A percentile compares a stretch with the other conserved stretches of the same genome.
phyloP scores from a whole-genome alignment of 768 basidiomycete genomes.

The Lentinula sp. region DNA sequence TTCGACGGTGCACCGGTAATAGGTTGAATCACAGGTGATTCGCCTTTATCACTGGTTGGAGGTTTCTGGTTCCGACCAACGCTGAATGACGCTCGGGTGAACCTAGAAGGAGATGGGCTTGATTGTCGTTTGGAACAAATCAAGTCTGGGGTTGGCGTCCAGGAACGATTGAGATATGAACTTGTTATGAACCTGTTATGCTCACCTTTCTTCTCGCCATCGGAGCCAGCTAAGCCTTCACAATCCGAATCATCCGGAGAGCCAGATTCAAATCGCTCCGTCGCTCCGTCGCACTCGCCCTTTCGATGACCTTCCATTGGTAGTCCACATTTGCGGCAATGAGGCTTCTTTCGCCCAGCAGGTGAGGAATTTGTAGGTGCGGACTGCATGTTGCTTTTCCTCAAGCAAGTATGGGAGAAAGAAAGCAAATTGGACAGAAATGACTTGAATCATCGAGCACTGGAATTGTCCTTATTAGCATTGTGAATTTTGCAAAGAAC shows the following conservation, averaged over 20 bases:
- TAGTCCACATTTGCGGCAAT: constrained; percentile 22
- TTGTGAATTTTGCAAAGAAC: too few species aligned
- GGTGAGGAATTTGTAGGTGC: background rate
- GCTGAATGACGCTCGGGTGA: background rate
- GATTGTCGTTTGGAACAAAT: background rate
- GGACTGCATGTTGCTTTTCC: background rate
- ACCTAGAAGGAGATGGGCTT: background rate
- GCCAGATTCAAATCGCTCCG: background rate
- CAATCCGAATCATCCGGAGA: background rate
- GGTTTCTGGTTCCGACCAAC: background rate
- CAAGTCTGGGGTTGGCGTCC: background rate
- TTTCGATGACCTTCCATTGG: constrained; percentile 3
- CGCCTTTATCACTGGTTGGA: background rate
- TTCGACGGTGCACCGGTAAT: background rate
- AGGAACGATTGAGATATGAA: too few species aligned
- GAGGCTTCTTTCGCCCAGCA: background rate
- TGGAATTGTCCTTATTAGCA: too few species aligned
- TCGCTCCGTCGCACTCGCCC: background rate
- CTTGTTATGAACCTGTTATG: too few species aligned
- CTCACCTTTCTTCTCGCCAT: background rate
- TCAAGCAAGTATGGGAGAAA: too few species aligned
- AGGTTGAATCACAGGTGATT: background rate
- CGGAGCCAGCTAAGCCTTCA: background rate
- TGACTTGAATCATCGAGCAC: too few species aligned
- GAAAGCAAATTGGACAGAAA: background rate